Base-by-base conservation (phyloP, 2,329 filamentous ascomycete species). In the Chaetomium globosum region DNA sequence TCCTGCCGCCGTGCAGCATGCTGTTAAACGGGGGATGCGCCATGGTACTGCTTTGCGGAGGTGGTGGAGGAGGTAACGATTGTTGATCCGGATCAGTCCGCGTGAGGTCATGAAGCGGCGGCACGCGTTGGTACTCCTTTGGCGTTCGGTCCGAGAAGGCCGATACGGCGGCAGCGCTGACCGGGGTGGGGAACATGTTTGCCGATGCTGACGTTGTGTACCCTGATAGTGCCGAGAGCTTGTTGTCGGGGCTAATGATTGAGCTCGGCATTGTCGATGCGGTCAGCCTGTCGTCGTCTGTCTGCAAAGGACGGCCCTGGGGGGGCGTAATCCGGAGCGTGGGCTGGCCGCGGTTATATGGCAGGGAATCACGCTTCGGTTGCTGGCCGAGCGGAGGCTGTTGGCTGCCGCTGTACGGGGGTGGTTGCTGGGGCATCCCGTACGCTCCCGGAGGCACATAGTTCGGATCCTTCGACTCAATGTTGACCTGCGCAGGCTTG, bases 401-500 rank as follows among this genome's bases (percentile, higher is more conserved):
- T 19, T 64, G 72, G 65, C 56, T 71, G 67, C 48, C 70, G 70
- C 31, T 70, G 72, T 64, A 72, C 55, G 75, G 73, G 28, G 74
- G 72, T 31, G 74, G 73, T 43, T 79, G 79, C 71, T 85, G 83
- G 48, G 83, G 83, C 84, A 87, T 86, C 59, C 83, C 84, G 70
- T 88, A 89, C 8, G 86, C 85, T 59, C 85, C 84, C 21, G 85
- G 83, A 33, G 84, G 85, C 3, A 86, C 79, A 71, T 88, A 89
- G 65, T 78, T 85, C 0, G 85, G 84, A 69, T 93, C 91, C 77
- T 96, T 96, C 23, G 92, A 93, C 77, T 96, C 91, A 58, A 96
- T 83, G 66, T 89, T 91, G 70, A 93, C 84, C 58, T 88, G 85
- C 59, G 83, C 79, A 71, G 88, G 85, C 71, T 90, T 87, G 73